These are phyloP conservation scores for Musa balbisiana DNA, from an alignment of 202 grass and related monocot genomes.

Conservation along the genomic window DNA sequence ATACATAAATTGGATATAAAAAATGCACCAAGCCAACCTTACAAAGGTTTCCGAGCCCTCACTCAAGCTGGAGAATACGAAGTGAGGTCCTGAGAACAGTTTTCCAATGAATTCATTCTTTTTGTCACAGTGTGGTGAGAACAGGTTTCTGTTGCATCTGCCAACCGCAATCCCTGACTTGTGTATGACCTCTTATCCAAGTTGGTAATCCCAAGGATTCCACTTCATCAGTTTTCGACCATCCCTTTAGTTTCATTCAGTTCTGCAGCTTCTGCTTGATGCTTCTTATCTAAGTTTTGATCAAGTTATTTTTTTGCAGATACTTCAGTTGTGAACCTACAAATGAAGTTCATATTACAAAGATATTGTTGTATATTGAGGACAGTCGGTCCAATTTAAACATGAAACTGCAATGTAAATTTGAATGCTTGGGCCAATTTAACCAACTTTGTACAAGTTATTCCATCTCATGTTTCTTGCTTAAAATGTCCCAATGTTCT, in stretches of 20 bases:
- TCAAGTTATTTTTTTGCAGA: background rate
- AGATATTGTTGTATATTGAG: background rate
- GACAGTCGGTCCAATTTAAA: background rate
- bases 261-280: background rate
- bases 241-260: background rate
- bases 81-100: conserved; percentile 43
- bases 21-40: conserved; percentile 53
- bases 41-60: conserved; percentile 72
- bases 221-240: background rate
- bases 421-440: background rate
- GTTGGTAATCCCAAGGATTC: background rate
- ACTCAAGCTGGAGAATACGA: conserved; percentile 68
- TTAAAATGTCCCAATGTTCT: background rate
- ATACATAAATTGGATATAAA: conserved; percentile 81
- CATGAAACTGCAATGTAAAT: background rate
- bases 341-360: background rate
- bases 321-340: background rate
- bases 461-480: background rate
- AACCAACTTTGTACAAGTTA: background rate
- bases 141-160: background rate
- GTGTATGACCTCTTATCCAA: background rate
- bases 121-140: background rate
- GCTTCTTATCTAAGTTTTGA: background rate
- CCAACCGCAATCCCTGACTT: background rate
- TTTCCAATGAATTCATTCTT: background rate